These are phyloP conservation scores for Piromyces finnis DNA, from an alignment of 192 early-diverging fungal genomes.

Conservation along the genomic window DNA sequence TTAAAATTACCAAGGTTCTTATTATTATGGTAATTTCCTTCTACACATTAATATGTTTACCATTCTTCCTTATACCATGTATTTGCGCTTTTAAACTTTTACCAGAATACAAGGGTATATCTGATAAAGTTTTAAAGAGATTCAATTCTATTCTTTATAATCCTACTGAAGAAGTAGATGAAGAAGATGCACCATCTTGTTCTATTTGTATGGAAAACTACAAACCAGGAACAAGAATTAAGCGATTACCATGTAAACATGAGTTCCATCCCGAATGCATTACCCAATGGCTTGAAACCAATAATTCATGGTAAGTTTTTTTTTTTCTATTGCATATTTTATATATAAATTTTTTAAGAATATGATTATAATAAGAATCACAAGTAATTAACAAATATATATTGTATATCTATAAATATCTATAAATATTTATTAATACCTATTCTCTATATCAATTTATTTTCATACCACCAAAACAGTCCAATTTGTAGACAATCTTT, in stretches of 20 bases:
- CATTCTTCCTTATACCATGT: not conserved
- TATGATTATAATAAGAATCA: too few species aligned
- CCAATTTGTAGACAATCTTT: not conserved
- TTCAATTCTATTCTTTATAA: not conserved
- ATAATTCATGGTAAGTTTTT: conserved; percentile 5
- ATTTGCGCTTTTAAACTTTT: not conserved
- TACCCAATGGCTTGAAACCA: conserved; percentile 9
- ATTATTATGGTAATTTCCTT: not conserved
- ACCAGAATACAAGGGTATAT: not conserved
- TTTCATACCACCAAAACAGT: too few species aligned
- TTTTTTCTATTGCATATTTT: too few species aligned
- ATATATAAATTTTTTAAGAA: too few species aligned
- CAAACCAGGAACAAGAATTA: not conserved
- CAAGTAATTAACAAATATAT: too few species aligned
- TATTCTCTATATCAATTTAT: too few species aligned
- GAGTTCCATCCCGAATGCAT: conserved; percentile 11
- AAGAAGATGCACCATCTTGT: not conserved
- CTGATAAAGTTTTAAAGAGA: not conserved
- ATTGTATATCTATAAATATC: too few species aligned
- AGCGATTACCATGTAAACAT: conserved; percentile 10
- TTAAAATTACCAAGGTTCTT: not conserved
- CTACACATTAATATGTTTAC: not conserved
- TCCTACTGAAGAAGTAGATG: not conserved
- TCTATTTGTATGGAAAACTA: not conserved
- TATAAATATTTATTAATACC: too few species aligned